These are phyloP conservation scores for Spongiforma sp. DNA, from an alignment of 1,284 basidiomycete genomes.

Conservation along the genomic window DNA sequence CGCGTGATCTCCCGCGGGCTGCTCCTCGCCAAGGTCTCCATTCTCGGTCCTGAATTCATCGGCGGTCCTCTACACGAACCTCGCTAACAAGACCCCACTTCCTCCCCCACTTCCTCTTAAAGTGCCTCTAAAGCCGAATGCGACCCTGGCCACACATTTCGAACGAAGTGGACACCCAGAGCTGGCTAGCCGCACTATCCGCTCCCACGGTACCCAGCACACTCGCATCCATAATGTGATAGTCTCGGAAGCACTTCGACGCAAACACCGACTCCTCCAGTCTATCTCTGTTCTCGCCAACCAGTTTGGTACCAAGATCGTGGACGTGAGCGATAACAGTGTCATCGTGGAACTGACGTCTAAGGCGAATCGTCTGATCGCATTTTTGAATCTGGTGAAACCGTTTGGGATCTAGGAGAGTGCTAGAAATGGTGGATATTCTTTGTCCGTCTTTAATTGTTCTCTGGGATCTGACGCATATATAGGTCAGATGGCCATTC, in stretches of 20 bases:
- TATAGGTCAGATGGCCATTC: slow-evolving; percentile 94
- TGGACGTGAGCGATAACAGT: slow-evolving; percentile 92
- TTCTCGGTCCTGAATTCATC: slow-evolving; percentile 91
- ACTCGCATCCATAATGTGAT: slow-evolving; percentile 61
- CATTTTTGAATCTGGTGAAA: slow-evolving; percentile 92
- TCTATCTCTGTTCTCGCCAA: slow-evolving; percentile 84
- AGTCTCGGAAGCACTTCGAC: slow-evolving; percentile 85
- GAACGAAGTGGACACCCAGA: slow-evolving; percentile 56
- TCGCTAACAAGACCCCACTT: slow-evolving; percentile 39
- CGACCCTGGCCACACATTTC: slow-evolving; percentile 78
- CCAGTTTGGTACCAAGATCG: slow-evolving; percentile 94
- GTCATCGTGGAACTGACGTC: slow-evolving; percentile 96
- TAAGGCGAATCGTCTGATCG: slow-evolving; percentile 91
- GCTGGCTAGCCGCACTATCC: too few relatives aligned
- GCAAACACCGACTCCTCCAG: slow-evolving; percentile 90
- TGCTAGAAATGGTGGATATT: slow-evolving; percentile 86
- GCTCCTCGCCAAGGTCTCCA: slow-evolving; percentile 91
- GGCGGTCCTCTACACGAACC: slow-evolving; percentile 86
- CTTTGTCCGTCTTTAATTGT: not conserved
- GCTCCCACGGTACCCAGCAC: slow-evolving; percentile 25
- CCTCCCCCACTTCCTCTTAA: slow-evolving; percentile 22
- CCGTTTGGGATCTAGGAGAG: slow-evolving; percentile 97
- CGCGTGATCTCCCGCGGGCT: slow-evolving; percentile 92
- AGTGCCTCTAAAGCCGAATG: slow-evolving; percentile 62
- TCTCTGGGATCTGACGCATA: not conserved